phyloP scores from a whole-genome alignment of 2,329 filamentous ascomycete genomes.

The Aspergillus pseudonomiae region DNA sequence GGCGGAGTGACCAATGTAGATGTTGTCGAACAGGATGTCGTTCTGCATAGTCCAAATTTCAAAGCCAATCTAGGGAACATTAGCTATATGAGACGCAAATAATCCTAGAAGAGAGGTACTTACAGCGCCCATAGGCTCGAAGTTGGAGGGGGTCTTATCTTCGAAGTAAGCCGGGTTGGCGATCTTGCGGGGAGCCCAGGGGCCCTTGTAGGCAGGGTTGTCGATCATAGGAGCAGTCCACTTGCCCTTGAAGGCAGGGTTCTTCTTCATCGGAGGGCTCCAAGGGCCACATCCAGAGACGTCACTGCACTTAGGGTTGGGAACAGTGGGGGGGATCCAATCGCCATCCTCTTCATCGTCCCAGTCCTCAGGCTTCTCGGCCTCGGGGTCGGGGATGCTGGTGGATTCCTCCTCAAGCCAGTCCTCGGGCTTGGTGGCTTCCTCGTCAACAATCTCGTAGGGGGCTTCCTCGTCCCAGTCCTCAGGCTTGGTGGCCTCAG shows the following conservation, averaged over 20 bases:
- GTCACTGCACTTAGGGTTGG: conserved; percentile 95
- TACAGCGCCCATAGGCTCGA: conserved; percentile 97
- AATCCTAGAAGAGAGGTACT: conserved; percentile 47
- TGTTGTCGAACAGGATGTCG: conserved; percentile 99
- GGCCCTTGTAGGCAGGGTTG: conserved; percentile 97
- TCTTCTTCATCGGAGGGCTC: conserved; percentile 88
- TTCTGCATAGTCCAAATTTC: conserved; percentile 99
- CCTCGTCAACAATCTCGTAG: conserved; percentile 92
- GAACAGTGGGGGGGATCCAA: conserved; percentile 85
- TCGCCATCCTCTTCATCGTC: conserved; percentile 99
- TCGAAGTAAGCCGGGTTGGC: conserved; percentile 94
- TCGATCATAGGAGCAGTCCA: conserved; percentile 92
- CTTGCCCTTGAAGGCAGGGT: conserved; percentile 98
- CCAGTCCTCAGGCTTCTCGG: conserved; percentile 98
- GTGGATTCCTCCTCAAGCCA: conserved; percentile 91
- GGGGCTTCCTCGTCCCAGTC: conserved; percentile 99
- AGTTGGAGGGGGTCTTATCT: conserved; percentile 94
- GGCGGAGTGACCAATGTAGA: conserved; percentile 97
- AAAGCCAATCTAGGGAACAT: conserved; percentile 75
- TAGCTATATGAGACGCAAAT: not conserved
- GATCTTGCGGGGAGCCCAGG: conserved; percentile 94
- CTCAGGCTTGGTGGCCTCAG: conserved; percentile 91
- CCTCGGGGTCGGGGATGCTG: conserved; percentile 86
- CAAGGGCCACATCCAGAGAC: conserved; percentile 92
- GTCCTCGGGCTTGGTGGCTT: conserved; percentile 87